Base-by-base conservation (phyloP, 306 rosid genomes). In the Glycine soja region DNA sequence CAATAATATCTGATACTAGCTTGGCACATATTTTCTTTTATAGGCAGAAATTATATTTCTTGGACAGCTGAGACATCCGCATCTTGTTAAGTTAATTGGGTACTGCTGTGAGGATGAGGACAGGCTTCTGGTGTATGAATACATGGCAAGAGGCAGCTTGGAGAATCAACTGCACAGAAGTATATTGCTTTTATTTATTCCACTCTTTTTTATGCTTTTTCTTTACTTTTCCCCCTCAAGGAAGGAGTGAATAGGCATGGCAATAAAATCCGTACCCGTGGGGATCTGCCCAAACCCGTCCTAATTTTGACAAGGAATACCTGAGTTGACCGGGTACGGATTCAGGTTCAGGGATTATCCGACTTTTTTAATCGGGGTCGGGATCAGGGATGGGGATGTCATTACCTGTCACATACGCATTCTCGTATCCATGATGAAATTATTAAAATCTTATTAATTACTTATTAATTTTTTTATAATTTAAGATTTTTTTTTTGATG, bases 11-110 rank as follows among this genome's bases (percentile, higher is more conserved):
- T 77, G 66, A 65, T 53, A 78, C 57, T 76, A 63, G 52, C 70
- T 62, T 13, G 54, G 46, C 24, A 52, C 48, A 62, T 81, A 6
- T 46, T 48, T 51, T 56, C 4, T 86, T 70, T 80, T 83, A 43
- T 52, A 92, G 97, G 89, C 95, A 7, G 95, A 92, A 77, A 86
- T 92, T 36, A 86, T 92, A n/a, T 88, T 91, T 83, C 97, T 92
- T 81, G 94, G 97, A 57, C 97, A 92, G 85, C 84, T 92, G 61
- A 86, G 90, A 77, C 97, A 92, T 85, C 89, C 89, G 15, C 87
- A 92, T 82, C 93, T 92, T 66, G 97, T 91, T 3, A 92, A 92
- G 87, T 63, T 92, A 79, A 87, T 92, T 69, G 95, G 97, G 50
- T 92, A 92, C 61, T 92, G 97, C 62, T 87, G 89, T 63, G 92